Evolutionary conservation across 352 stramenopile species (phyloP).

Genomic region (Phytophthora fragariaefolia): DNA sequence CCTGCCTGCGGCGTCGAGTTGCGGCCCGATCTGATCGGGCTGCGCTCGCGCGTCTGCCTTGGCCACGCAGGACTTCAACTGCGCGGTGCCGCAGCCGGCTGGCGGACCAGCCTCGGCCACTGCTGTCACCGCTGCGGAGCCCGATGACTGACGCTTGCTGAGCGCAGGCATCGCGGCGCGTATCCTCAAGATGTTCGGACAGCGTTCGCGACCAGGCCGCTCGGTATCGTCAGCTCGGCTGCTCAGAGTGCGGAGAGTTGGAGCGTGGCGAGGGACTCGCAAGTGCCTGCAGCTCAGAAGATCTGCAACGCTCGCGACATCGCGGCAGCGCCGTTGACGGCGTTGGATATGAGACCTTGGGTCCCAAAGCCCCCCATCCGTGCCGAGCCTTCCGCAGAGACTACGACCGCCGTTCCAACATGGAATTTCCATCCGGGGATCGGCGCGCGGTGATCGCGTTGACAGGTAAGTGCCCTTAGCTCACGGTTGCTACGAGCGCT

Average conservation of each 20-base stretch:
- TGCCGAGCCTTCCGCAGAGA: slow-evolving; percentile 6
- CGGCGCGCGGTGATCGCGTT: not conserved
- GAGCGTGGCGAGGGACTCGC: slow-evolving; percentile 9
- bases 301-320: slow-evolving; percentile 17
- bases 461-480: slow-evolving; percentile 9
- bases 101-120: slow-evolving; percentile 6
- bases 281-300: slow-evolving; percentile 14
- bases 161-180: slow-evolving; percentile 31
- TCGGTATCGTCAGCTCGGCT: not conserved
- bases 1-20: not conserved
- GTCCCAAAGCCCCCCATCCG: slow-evolving; percentile 23
- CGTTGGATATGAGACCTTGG: slow-evolving; percentile 7
- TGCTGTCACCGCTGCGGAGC: slow-evolving; percentile 12
- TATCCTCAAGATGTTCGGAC: slow-evolving; percentile 17
- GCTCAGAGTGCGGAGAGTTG: slow-evolving; percentile 30
- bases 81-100: slow-evolving; percentile 1
- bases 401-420: slow-evolving; percentile 19
- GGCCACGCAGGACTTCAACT: not conserved
- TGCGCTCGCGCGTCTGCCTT: not conserved
- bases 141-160: slow-evolving; percentile 35
- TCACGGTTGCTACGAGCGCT: slow-evolving; percentile 13
- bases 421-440: slow-evolving; percentile 16
- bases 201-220: slow-evolving; percentile 1
- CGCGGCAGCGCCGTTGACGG: no score
- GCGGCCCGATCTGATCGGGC: not conserved